Conservation (phyloP, 306 rosid genomes). For the Urtica urens region DNA sequence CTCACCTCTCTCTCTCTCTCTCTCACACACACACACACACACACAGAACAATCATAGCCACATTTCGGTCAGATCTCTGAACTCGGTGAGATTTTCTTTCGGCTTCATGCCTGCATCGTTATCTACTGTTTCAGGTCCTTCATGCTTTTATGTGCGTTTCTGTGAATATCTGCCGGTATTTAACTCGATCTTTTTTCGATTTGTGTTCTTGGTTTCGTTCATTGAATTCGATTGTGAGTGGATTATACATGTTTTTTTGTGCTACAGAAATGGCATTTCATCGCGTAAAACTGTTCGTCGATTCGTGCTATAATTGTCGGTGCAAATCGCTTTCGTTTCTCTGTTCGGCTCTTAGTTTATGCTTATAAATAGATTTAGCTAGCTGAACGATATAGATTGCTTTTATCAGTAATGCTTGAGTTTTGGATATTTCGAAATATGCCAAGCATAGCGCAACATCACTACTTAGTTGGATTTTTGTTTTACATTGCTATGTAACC, state of each 20-base stretch:
- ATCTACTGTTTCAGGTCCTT: background rate
- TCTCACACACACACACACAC: background rate
- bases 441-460: constrained; percentile 6
- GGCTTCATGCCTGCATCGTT: background rate
- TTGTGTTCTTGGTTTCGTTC: constrained; percentile 9
- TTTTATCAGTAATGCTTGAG: constrained; percentile 3
- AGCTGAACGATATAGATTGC: constrained; percentile 7
- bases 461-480: constrained; percentile 8
- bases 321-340: constrained; percentile 32
- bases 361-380: constrained; percentile 7
- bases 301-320: constrained; percentile 2
- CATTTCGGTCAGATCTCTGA: constrained; percentile 2
- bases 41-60: background rate
- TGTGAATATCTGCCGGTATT: background rate
- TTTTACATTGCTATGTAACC: constrained; percentile 7
- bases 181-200: constrained; percentile 9
- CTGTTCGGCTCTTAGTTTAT: constrained; percentile 20
- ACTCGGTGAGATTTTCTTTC: constrained; percentile 11
- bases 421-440: constrained; percentile 11
- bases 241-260: background rate
- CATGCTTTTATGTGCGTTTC: background rate
- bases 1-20: background rate
- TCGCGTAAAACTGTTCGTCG: background rate
- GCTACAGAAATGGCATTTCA: background rate
- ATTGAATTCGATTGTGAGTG: background rate